Percentiles rank a stretch among this genome's conserved stretches.
These are phyloP conservation scores for Endothia cerciana DNA, from an alignment of 2,329 filamentous ascomycete species.

Conservation along the genomic window DNA sequence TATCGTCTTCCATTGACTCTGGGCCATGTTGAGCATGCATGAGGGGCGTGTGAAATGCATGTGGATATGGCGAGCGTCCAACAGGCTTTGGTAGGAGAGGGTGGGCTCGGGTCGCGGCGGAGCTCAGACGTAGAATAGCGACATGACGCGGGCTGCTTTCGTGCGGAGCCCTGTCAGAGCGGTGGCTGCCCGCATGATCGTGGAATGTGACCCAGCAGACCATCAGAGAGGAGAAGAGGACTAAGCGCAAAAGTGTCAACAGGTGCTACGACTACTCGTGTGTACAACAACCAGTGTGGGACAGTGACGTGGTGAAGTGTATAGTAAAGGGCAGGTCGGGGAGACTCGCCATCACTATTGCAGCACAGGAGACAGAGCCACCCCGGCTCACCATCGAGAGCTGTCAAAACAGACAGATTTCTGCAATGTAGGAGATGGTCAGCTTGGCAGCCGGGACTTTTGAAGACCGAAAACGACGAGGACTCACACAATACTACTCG, in stretches of 20 bases:
- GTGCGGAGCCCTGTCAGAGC: background rate
- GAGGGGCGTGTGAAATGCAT: background rate
- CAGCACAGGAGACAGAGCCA: constrained; percentile 71
- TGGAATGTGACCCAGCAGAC: constrained; percentile 53
- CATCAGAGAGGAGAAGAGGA: constrained; percentile 57
- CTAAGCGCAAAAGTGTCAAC: constrained; percentile 37
- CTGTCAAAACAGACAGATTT: constrained; percentile 63
- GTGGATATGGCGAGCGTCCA: background rate
- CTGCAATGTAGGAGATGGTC: constrained; percentile 38
- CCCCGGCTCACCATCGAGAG: constrained; percentile 60
- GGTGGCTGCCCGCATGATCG: constrained; percentile 37
- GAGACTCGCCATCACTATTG: constrained; percentile 61
- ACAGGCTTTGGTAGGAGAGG: background rate
- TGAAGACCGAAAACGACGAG: constrained; percentile 8
- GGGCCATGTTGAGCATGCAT: background rate
- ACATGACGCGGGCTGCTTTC: background rate
- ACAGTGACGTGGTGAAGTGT: background rate
- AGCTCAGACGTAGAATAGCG: background rate
- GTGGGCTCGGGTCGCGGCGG: background rate
- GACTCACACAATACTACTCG: constrained; percentile 60
- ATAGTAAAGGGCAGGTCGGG: background rate
- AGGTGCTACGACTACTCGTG: background rate
- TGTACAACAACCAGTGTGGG: background rate
- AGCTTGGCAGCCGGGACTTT: background rate
- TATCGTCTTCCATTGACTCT: background rate